Base-by-base conservation (phyloP, 2,329 filamentous ascomycete species). In the Ambrosiella cleistominuta region DNA sequence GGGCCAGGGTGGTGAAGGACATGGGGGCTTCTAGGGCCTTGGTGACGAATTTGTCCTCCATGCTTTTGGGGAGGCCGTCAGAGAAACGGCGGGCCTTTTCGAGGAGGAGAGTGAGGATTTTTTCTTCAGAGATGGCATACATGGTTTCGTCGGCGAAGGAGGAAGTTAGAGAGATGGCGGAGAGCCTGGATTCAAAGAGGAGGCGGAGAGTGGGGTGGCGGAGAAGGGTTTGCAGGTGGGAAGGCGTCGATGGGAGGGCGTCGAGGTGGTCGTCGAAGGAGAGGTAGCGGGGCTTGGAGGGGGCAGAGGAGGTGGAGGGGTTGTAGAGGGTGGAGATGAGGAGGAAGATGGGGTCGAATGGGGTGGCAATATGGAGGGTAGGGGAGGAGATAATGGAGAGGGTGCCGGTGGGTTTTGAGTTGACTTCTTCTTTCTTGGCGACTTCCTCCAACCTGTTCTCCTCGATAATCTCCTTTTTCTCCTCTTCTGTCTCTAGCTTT, bases 1-100 rank as follows among this genome's bases (percentile, higher is more conserved):
- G 47, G 7, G 9, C 17, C 2, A 36, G 47, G 27, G 47, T 6
- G 47, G 47, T 27, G 47, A 80, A 80, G 64, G 87, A 72, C 49
- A 95, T 73, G 0, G 93, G 91, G 3, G 82, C 78, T 64, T 93
- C 86, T 4, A 98, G 73, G 1, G 79, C 78, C 65, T 84, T 84
- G 56, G 76, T 79, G 7, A 98, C 81, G 64, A 95, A 94, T 47
- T 80, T 83, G 52, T 93, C 86, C 66, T 96, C 91, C 75, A 98
- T 78, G 64, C 85, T 95, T 6, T 74, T 71, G 1, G 93, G 89
- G 8, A 97, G 71, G 0, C 82, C 80, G 0, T 70, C 72, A 3
- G 72, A 69, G n/a, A 76, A 74, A 75, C 94, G 85, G 4, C 76
- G 75, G 4, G 89, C 88, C 68, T 96, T 97, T 15, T 69, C 66